Percentiles rank a stretch among this genome's conserved stretches.
Conservation (phyloP, 78 protist genomes). For the Protostelium mycophagum region DNA sequence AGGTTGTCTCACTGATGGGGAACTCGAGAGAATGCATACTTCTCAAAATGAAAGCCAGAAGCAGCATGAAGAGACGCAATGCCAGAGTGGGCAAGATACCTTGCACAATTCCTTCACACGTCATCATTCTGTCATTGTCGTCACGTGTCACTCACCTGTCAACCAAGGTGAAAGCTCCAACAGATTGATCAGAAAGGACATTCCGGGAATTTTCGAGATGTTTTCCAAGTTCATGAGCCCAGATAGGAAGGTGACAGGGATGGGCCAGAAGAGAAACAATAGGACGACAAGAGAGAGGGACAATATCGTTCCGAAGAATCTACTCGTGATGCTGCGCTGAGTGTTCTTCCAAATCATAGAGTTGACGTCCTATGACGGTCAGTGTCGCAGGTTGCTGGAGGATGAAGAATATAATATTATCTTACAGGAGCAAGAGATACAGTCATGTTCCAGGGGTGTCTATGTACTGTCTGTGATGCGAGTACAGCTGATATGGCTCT, state of each 20-base stretch:
- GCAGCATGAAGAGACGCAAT: slow-evolving; percentile 36
- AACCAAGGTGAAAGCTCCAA: slow-evolving; percentile 3
- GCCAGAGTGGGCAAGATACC: slow-evolving; percentile 51
- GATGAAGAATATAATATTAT: too few species aligned
- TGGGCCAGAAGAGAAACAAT: slow-evolving; percentile 40
- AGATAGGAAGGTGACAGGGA: slow-evolving; percentile 39
- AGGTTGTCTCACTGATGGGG: neutral
- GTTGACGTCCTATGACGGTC: neutral
- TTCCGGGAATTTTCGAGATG: slow-evolving; percentile 22
- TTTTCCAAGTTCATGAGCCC: slow-evolving; percentile 48
- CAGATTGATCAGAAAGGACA: slow-evolving; percentile 34
- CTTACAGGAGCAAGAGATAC: neutral
- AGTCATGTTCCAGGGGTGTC: neutral
- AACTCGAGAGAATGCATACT: neutral
- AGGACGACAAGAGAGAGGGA: slow-evolving; percentile 6
- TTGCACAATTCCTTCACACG: slow-evolving; percentile 13
- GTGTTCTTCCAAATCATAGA: neutral
- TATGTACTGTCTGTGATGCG: neutral
- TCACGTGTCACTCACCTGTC: slow-evolving; percentile 15
- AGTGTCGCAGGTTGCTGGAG: too few species aligned
- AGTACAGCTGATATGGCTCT: neutral
- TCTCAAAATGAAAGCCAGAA: neutral
- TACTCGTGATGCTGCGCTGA: neutral
- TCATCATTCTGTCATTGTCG: neutral
- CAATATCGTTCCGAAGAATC: neutral